Conservation (phyloP, 1,284 basidiomycete genomes). For the Anthracocystis walkeri region DNA sequence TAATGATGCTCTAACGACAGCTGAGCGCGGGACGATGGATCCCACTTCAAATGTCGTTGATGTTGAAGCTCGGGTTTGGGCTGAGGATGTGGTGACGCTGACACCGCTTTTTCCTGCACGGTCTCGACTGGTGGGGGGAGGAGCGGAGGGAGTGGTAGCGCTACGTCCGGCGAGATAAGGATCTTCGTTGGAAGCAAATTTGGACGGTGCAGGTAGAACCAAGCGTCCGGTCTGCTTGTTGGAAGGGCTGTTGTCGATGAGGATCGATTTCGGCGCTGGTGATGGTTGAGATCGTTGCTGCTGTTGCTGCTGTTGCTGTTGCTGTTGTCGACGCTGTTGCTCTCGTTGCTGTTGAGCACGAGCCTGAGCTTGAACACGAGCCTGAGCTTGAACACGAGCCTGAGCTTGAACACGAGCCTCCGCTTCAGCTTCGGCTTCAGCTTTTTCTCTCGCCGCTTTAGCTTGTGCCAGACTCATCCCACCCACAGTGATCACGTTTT, state of each 20-base stretch:
- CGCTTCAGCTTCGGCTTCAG: background rate
- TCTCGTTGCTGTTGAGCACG: background rate
- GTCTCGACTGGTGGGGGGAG: background rate
- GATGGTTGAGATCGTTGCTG: no score
- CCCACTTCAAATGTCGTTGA: constrained; percentile 38
- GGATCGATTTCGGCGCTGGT: constrained; percentile 16
- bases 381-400: background rate
- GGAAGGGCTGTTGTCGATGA: background rate
- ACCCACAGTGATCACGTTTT: constrained; percentile 32
- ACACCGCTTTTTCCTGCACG: background rate
- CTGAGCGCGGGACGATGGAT: constrained; percentile 21
- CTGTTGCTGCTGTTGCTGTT: background rate
- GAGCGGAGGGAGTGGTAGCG: background rate
- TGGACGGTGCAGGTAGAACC: constrained; percentile 23
- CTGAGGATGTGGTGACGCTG: constrained; percentile 5
- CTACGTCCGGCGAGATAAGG: constrained; percentile 16
- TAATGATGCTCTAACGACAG: constrained; percentile 15
- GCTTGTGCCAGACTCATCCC: constrained; percentile 19
- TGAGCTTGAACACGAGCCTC: background rate
- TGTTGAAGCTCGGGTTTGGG: background rate
- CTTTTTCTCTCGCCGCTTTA: constrained; percentile 19
- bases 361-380: background rate
- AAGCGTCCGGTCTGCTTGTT: constrained; percentile 10
- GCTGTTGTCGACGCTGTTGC: background rate
- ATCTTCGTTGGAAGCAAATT: constrained; percentile 14